Evolutionary conservation across 192 early-diverging fungal species (phyloP), one percentile per base, ranked within the genome.

Genomic region (Diversispora eburnea): DNA sequence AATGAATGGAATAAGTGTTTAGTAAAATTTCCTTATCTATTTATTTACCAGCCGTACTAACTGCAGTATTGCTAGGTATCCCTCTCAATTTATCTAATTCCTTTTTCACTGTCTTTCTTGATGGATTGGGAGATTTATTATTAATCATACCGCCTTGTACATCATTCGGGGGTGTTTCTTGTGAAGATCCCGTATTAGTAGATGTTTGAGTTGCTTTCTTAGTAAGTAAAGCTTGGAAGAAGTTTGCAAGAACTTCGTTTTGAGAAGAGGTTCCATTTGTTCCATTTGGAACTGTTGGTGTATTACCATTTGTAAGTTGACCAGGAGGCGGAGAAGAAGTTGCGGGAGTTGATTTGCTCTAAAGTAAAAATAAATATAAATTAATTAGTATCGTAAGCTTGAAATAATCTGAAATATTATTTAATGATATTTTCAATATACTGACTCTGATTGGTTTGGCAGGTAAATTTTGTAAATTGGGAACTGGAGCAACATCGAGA

Each of bases 151-250:
- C 25, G 25, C 25, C 25, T 33, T 33, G 25, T 33, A 33, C 25
- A 33, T 33, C 55, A 25, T 72, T 72, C 5, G 70, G 8, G 19
- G 70, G 13, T 20, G 70, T 22, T 33, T 33, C 25, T 61, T 62
- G 59, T 17, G 43, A 25, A 19, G 46, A 33, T 22, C 70, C 59
- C 56, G 51, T 5, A 42, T 33, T 12, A 45, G 42, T 63, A 6
- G 61, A 42, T 54, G 51, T 17, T 54, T 54, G 48, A 49, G 79
- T 79, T 19, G 83, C 81, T 72, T 87, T 91, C 39, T 88, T 85
- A 7, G 83, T 85, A 49, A 93, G 84, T 64, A 98, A 84, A 12
- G 89, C 91, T 78, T 95, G 90, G 88, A 96, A 98, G 76, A 96
- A 98, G 75, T 91, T 91, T 20, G 91, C 89, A 20, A 96, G 80